Percentiles rank a stretch among this genome's conserved stretches.
These are phyloP conservation scores for Porpolomopsis calyptriformis DNA, from an alignment of 768 basidiomycete genomes.

Conservation along the genomic window DNA sequence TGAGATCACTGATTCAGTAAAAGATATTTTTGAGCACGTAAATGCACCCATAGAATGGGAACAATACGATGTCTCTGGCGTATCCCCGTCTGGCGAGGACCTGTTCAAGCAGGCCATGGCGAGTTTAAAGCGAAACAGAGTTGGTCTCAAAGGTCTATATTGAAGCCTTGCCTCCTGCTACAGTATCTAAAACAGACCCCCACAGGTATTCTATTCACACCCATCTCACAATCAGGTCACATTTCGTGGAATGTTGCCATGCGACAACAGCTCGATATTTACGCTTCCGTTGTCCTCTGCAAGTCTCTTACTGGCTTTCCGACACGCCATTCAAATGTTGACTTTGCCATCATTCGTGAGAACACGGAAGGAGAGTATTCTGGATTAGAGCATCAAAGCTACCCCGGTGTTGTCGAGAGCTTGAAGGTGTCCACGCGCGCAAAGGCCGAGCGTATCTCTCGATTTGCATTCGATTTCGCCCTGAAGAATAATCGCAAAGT, in stretches of 20 bases:
- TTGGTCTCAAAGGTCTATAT: constrained; percentile 83
- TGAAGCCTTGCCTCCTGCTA: constrained; percentile 4
- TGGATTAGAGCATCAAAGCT: constrained; percentile 94
- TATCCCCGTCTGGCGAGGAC: constrained; percentile 87
- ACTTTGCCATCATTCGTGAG: constrained; percentile 98
- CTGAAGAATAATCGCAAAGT: constrained; percentile 98
- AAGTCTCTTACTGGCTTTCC: constrained; percentile 95
- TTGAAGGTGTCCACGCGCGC: constrained; percentile 93
- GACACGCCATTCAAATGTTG: constrained; percentile 92
- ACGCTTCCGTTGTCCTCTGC: constrained; percentile 96
- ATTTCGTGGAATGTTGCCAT: constrained; percentile 99
- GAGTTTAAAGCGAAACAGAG: constrained; percentile 91
- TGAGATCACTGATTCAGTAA: constrained; percentile 96
- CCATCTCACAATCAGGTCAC: constrained; percentile 90
- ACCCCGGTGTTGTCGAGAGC: constrained; percentile 96
- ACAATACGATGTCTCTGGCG: constrained; percentile 94
- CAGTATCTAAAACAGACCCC: constrained; percentile 1
- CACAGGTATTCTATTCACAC: constrained; percentile 94
- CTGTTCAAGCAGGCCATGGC: constrained; percentile 98
- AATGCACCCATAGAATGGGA: constrained; percentile 99
- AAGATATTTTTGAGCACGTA: constrained; percentile 95
- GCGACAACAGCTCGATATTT: constrained; percentile 98
- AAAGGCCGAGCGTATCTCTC: constrained; percentile 91
- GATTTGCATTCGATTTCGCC: constrained; percentile 98
- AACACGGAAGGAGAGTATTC: constrained; percentile 99